Evolutionary conservation across 768 basidiomycete species (phyloP).

Genomic region (Serendipita indica): DNA sequence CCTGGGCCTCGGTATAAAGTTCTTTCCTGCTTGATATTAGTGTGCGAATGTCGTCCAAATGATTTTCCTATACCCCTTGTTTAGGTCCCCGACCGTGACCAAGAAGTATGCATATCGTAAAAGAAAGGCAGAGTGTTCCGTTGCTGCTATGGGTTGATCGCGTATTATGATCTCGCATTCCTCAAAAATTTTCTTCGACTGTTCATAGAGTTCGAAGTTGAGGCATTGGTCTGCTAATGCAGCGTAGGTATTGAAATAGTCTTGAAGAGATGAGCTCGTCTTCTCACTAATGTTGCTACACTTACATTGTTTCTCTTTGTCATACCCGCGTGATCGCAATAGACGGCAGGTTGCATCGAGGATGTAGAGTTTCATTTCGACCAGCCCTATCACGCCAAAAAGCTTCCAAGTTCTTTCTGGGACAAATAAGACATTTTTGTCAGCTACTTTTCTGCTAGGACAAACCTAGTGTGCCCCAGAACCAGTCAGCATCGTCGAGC

Average conservation of each 20-base stretch:
- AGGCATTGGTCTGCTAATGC: too few relatives aligned
- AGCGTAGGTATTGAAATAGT: too few relatives aligned
- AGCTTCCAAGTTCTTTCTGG: not conserved
- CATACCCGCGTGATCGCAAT: not conserved
- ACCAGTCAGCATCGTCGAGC: too few relatives aligned
- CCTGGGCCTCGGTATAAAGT: slow-evolving; percentile 15
- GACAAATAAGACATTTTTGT: too few relatives aligned
- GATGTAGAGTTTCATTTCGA: not conserved
- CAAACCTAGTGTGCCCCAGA: too few relatives aligned
- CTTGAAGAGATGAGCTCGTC: too few relatives aligned
- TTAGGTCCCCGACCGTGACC: slow-evolving; percentile 10
- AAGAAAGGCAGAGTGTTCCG: not conserved
- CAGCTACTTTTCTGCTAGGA: too few relatives aligned
- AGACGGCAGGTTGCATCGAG: not conserved
- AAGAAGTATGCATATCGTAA: slow-evolving; percentile 10
- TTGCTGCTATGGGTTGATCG: too few relatives aligned
- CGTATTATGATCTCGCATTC: too few relatives aligned
- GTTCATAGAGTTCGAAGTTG: too few relatives aligned
- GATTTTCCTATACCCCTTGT: slow-evolving; percentile 7
- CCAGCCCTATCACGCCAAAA: not conserved
- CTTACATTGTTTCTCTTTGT: not conserved
- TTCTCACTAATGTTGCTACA: too few relatives aligned
- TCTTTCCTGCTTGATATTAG: slow-evolving; percentile 7
- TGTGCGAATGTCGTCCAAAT: not conserved
- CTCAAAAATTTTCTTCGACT: too few relatives aligned